Evolutionary conservation across 2,329 filamentous ascomycete genomes (phyloP), one percentile per base, ranked within the genome.

Genomic region (Phialocephala sp.): DNA sequence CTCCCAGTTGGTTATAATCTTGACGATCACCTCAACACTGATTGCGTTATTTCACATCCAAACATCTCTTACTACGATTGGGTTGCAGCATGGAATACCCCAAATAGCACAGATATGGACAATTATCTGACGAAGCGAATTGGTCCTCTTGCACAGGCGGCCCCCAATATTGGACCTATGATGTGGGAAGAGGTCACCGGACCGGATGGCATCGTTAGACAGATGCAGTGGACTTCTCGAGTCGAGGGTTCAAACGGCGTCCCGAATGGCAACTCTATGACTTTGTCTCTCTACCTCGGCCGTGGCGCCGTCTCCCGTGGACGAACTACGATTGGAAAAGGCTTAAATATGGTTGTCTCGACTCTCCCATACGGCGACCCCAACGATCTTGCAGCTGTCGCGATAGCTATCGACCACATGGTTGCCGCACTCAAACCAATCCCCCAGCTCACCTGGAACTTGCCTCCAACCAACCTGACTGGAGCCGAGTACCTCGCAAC

Each of bases 151-250:
- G 82, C 88, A 0, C 86, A 89, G 74, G 86, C 87, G 32, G 86
- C 87, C 1, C 87, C 88, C 27, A 88, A 90, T 76, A 88, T 90
- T 63, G 86, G 87, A 0, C 84, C 87, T 27, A 80, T 88, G 76
- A 85, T 83, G 75, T 89, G 83, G 82, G 86, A 89, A 68, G 83
- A 87, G 67, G 83, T 89, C 72, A 78, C 75, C 37, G 83, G 83
- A 32, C 76, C 77, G 1, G 88, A 91, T 70, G 87, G 87, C 32
- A 84, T 88, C 63, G 82, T 84, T 9, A 83, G 88, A 56, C 85
- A 89, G 71, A 79, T 90, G 20, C 88, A 91, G 74, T 91, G 86
- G 81, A 90, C 88, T 11, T 83, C 87, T 52, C 83, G 88, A 69
- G 87, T 89, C 32, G 87, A 90, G 68, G 84, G 73, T 1, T 72